These are phyloP conservation scores for Maudiozyma bulderi DNA, from an alignment of 805 yeast species.

Conservation along the genomic window DNA sequence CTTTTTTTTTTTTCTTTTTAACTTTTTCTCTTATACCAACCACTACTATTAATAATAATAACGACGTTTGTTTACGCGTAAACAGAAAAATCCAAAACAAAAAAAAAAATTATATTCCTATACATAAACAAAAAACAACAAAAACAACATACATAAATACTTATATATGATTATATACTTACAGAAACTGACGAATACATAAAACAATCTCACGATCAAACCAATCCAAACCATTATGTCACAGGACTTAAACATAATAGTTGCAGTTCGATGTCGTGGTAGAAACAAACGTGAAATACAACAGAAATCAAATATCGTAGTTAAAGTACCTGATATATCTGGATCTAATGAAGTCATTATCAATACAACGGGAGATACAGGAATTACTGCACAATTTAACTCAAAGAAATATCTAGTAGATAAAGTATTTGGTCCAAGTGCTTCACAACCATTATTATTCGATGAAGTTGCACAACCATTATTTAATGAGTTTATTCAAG, in stretches of 20 bases:
- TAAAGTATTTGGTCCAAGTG: conserved; percentile 72
- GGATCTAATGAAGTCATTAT: conserved; percentile 41
- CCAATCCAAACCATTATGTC: background rate
- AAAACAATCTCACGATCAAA: background rate
- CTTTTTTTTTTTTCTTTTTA: background rate
- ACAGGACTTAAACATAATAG: conserved; percentile 40
- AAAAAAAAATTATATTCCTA: too few relatives aligned
- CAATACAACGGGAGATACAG: conserved; percentile 33
- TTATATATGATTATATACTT: background rate
- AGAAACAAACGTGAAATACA: conserved; percentile 48
- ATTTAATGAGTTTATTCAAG: conserved; percentile 58
- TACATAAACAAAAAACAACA: too few relatives aligned
- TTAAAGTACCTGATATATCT: conserved; percentile 39
- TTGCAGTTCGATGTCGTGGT: conserved; percentile 56
- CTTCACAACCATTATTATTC: conserved; percentile 61
- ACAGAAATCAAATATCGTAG: conserved; percentile 52
- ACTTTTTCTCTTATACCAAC: background rate
- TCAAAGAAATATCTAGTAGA: conserved; percentile 63
- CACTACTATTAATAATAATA: too few relatives aligned
- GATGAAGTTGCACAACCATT: conserved; percentile 56
- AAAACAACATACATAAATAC: too few relatives aligned
- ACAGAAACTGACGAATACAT: background rate
- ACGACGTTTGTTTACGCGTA: too few relatives aligned
- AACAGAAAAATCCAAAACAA: too few relatives aligned
- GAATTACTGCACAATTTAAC: conserved; percentile 33